Evolutionary conservation across 768 basidiomycete genomes (phyloP), one percentile per base, ranked within the genome.

Genomic region (Cystofilobasidium ferigula): DNA sequence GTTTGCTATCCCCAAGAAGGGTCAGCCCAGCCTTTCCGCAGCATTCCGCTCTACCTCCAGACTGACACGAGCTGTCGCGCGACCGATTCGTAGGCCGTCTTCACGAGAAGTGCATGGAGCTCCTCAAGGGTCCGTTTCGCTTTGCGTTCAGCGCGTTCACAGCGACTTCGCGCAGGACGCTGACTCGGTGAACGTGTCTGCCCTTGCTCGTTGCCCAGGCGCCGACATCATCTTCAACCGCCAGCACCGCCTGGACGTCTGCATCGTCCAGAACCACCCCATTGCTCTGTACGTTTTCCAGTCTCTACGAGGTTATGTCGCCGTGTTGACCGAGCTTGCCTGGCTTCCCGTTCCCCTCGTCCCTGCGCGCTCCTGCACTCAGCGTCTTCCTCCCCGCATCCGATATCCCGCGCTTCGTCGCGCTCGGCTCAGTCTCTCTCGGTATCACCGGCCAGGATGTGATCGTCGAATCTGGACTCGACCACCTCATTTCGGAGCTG

Each of bases 381-480:
- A 97, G 94, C 9, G 87, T 99, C 28, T 98, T 99, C 78, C 86
- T 98, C 28, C 93, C 95, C 28, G 95, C 95, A 1, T 81, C 87
- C 7, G 95, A 99, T 73, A 99, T 99, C 69, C 93, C 95, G 13
- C 94, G 92, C 34, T 99, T 98, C 77, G 95, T 99, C 53, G 95
- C 92, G 48, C 92, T 94, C 75, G 95, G 95, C 57, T 87, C 92
- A 73, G 88, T 99, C 72, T 89, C 97, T 71, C 81, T 99, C 51
- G 95, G 95, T 8, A 95, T 99, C 71, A 98, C 95, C 12, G 95
- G 95, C 5, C 92, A 97, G 78, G 95, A 99, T 79, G 89, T 95
- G 69, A 88, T 98, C 70, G 83, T 93, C 54, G 94, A 99, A 76
- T 81, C 91, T 2, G 78, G 85, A 63, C 91, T 95, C 85, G 80